Percentiles rank a stretch among this genome's conserved stretches.
phyloP scores from a whole-genome alignment of 768 basidiomycete species.

The Tulasnella sp. region DNA sequence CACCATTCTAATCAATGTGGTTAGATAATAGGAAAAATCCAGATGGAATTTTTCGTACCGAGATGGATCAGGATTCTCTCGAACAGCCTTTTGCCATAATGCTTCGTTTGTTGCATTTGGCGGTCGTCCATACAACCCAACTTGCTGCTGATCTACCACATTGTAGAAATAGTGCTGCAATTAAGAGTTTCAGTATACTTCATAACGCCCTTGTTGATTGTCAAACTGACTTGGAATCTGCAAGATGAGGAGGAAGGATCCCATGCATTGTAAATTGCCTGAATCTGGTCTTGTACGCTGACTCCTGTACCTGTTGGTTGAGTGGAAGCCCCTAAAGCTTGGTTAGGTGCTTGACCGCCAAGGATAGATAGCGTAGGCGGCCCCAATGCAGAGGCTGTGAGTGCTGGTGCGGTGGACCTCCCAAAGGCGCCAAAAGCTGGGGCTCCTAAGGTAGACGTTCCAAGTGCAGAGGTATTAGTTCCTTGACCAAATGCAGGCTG shows the following conservation, averaged over 20 bases:
- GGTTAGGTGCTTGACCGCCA: conserved; percentile 23
- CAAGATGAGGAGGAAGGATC: conserved; percentile 53
- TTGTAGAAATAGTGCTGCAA: conserved; percentile 73
- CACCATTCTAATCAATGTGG: conserved; percentile 44
- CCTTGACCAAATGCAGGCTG: conserved; percentile 22
- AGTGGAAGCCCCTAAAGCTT: conserved; percentile 30
- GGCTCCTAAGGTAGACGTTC: conserved; percentile 23
- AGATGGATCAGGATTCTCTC: conserved; percentile 70
- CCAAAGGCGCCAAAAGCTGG: conserved; percentile 24
- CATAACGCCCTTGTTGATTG: conserved; percentile 5
- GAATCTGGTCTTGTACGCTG: conserved; percentile 37
- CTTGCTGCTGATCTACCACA: conserved; percentile 55
- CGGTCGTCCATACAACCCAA: conserved; percentile 56
- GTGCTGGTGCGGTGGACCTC: conserved; percentile 14
- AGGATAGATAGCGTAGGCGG: conserved; percentile 29
- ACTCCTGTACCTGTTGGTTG: conserved; percentile 30
- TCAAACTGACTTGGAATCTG: conserved; percentile 56
- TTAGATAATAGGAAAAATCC: background rate
- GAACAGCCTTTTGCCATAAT: conserved; percentile 63
- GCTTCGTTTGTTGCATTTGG: conserved; percentile 55
- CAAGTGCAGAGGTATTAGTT: conserved; percentile 16
- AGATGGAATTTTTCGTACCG: conserved; percentile 36
- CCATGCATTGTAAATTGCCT: conserved; percentile 57
- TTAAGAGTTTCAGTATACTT: background rate
- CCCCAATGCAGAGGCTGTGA: conserved; percentile 26